phyloP scores from a whole-genome alignment of 2,329 filamentous ascomycete genomes.

The Sphaerulina populicola region DNA sequence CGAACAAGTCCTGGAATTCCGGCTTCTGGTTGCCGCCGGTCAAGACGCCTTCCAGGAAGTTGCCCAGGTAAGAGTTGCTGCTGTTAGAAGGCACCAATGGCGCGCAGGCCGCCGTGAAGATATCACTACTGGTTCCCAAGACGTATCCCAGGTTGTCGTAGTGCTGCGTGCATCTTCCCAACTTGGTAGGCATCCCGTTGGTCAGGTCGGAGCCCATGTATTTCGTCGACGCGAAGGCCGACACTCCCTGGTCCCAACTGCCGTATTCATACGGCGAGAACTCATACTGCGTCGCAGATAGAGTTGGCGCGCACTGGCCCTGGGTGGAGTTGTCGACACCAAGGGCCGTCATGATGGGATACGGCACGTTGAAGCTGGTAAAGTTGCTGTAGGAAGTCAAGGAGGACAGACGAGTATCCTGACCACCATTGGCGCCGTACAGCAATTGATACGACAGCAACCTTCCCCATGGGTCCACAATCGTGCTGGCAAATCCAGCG shows the following conservation, averaged over 20 bases:
- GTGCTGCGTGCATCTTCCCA: conserved; percentile 40
- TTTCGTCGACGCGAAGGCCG: conserved; percentile 51
- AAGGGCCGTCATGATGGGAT: conserved; percentile 40
- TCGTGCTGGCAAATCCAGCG: conserved; percentile 36
- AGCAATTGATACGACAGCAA: conserved; percentile 38
- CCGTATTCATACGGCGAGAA: conserved; percentile 61
- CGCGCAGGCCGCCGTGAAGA: conserved; percentile 34
- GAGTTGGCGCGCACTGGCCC: conserved; percentile 33
- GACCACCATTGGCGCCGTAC: conserved; percentile 34
- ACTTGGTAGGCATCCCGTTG: conserved; percentile 37
- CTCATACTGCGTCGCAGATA: conserved; percentile 56
- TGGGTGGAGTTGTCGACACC: conserved; percentile 31
- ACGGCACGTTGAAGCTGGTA: conserved; percentile 36
- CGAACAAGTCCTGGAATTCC: conserved; percentile 36
- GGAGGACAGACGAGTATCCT: conserved; percentile 31
- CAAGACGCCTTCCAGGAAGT: conserved; percentile 22
- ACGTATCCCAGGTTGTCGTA: conserved; percentile 46
- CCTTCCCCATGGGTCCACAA: conserved; percentile 38
- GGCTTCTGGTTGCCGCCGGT: conserved; percentile 26
- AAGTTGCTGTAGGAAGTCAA: conserved; percentile 35
- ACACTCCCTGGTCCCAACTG: conserved; percentile 52
- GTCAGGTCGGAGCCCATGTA: conserved; percentile 55
- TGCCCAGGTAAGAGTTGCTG: conserved; percentile 16
- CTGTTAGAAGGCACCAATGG: conserved; percentile 8
- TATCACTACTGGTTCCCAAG: conserved; percentile 38